phyloP scores from a whole-genome alignment of 2,329 filamentous ascomycete species.

The Phyllachora maydis region DNA sequence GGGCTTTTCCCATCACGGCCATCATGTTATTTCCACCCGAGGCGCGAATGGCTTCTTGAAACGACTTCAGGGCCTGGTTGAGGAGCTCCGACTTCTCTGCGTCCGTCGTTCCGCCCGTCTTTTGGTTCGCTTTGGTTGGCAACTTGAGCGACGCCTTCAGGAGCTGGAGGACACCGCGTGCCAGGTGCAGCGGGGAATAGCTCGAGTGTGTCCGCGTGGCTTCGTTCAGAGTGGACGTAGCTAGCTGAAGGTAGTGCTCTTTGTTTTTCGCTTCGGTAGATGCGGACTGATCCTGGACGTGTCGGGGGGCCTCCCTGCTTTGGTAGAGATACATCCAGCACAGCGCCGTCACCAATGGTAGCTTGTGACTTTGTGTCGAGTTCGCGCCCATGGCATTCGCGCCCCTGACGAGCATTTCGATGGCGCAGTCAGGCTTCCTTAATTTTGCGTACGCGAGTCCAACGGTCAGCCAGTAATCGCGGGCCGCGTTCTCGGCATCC shows the following conservation, averaged over 20 bases:
- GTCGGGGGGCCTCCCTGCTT: conserved; percentile 55
- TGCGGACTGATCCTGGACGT: conserved; percentile 38
- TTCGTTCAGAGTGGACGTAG: conserved; percentile 85
- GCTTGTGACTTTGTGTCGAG: conserved; percentile 61
- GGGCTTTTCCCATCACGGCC: conserved; percentile 75
- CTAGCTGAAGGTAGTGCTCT: conserved; percentile 75
- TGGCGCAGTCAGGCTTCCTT: conserved; percentile 71
- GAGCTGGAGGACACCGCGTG: conserved; percentile 73
- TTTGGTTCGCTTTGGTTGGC: conserved; percentile 39
- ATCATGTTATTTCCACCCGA: conserved; percentile 80
- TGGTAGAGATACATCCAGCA: conserved; percentile 88
- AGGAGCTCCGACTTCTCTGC: conserved; percentile 61
- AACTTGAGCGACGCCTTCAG: conserved; percentile 70
- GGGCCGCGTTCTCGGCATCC: conserved; percentile 80
- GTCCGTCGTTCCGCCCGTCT: conserved; percentile 38
- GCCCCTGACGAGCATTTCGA: conserved; percentile 54
- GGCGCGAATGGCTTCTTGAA: conserved; percentile 77
- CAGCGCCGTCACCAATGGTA: conserved; percentile 64
- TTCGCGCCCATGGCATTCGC: conserved; percentile 49
- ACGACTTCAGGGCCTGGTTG: conserved; percentile 73
- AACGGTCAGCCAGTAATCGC: conserved; percentile 96
- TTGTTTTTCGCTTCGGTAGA: conserved; percentile 69
- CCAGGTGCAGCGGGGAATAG: conserved; percentile 78
- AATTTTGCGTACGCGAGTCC: conserved; percentile 93
- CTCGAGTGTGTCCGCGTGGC: conserved; percentile 86